Conservation (phyloP, 768 basidiomycete species). For the Mycena sanguinolenta region DNA sequence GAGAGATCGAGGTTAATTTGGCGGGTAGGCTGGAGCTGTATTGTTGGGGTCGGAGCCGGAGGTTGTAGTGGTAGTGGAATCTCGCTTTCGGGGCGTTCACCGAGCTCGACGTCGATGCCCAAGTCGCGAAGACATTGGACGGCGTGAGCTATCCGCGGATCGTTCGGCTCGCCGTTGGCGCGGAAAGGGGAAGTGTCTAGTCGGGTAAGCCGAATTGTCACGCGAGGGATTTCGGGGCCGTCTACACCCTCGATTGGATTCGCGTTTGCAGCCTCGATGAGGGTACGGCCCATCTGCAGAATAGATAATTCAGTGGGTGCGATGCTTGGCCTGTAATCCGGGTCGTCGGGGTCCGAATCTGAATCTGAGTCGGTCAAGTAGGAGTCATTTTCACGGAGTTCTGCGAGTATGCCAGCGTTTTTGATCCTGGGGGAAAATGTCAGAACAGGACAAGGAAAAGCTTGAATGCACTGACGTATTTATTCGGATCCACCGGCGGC, state of each 20-base stretch:
- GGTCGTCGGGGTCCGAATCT: conserved; percentile 61
- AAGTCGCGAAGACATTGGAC: conserved; percentile 68
- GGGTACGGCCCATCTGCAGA: conserved; percentile 74
- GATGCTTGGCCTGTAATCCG: conserved; percentile 51
- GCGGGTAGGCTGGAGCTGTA: conserved; percentile 60
- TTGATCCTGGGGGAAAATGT: conserved; percentile 66
- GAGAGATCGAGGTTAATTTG: conserved; percentile 88
- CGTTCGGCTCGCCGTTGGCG: conserved; percentile 47
- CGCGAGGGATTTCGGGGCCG: conserved; percentile 52
- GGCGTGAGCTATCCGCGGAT: conserved; percentile 74
- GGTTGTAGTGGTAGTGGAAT: conserved; percentile 35
- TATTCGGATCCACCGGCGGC: conserved; percentile 84
- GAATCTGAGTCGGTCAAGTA: conserved; percentile 78
- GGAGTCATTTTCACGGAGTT: conserved; percentile 89
- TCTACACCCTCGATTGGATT: conserved; percentile 62
- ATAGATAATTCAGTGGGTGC: conserved; percentile 72
- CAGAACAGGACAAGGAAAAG: neutral
- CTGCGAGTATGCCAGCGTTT: conserved; percentile 80
- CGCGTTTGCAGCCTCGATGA: conserved; percentile 73
- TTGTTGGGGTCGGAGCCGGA: conserved; percentile 26
- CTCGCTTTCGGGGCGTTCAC: conserved; percentile 59
- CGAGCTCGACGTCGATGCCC: conserved; percentile 77
- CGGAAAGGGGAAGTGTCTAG: conserved; percentile 60
- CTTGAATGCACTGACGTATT: conserved; percentile 76
- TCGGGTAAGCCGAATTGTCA: conserved; percentile 80